A percentile compares a stretch with the other conserved stretches of the same genome.
Conservation (phyloP, 1,139 yeast genomes). For the Debaryomycetaceae sp. region DNA sequence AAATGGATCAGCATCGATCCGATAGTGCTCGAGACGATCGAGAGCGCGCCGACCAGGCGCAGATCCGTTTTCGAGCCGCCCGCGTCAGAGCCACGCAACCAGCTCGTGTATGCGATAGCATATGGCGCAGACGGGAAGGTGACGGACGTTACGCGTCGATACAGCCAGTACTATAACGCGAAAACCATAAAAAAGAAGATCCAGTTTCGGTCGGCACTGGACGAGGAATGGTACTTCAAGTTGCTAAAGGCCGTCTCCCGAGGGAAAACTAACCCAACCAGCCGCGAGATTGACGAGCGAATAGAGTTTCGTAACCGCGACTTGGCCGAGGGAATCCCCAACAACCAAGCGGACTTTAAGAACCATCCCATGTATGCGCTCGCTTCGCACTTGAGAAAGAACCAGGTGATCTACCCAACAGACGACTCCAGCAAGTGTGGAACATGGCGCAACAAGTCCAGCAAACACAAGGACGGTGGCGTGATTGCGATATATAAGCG, state of each 20-base stretch:
- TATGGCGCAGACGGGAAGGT: conserved; percentile 56
- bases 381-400: conserved; percentile 59
- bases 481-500: conserved; percentile 56
- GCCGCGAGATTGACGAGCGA: conserved; percentile 58
- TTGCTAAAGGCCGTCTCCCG: conserved; percentile 22
- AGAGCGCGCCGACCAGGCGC: conserved; percentile 46
- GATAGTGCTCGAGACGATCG: conserved; percentile 50
- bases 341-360: conserved; percentile 68
- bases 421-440: conserved; percentile 56
- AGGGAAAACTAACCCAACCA: conserved; percentile 14
- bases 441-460: conserved; percentile 34
- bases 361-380: conserved; percentile 83
- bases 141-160: conserved; percentile 79
- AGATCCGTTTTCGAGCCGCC: conserved; percentile 74
- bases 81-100: conserved; percentile 43
- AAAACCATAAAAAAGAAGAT: conserved; percentile 67
- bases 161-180: conserved; percentile 60
- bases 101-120: conserved; percentile 65
- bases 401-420: conserved; percentile 62
- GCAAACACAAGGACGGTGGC: conserved; percentile 18
- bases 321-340: conserved; percentile 78
- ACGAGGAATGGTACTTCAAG: conserved; percentile 53
- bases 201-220: conserved; percentile 40
- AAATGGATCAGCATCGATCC: conserved; percentile 89
- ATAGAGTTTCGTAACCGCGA: conserved; percentile 61